A percentile compares a stretch with the other conserved stretches of the same genome.
Conservation (phyloP, 441 rosid species). For the Corymbia citriodora region DNA sequence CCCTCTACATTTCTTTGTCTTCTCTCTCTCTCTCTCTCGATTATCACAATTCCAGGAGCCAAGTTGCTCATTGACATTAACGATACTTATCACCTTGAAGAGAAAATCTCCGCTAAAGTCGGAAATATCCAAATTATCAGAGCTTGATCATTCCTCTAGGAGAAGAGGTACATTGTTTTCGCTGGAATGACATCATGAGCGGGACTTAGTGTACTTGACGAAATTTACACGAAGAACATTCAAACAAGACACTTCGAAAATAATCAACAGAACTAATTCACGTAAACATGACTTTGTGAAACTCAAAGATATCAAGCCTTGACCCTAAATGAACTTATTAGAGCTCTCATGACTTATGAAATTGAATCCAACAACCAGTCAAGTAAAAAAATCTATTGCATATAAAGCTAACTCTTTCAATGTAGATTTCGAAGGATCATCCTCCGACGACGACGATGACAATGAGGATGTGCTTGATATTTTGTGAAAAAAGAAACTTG, state of each 20-base stretch:
- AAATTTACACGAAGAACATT: not conserved
- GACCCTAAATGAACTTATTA: not conserved
- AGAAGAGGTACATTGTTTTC: not conserved
- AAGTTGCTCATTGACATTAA: not conserved
- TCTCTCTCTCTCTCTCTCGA: not conserved
- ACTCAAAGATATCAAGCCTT: not conserved
- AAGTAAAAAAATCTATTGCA: not conserved
- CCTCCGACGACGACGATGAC: not conserved
- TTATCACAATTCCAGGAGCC: not conserved
- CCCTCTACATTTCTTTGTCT: not conserved
- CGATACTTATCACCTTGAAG: not conserved
- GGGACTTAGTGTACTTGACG: not conserved
- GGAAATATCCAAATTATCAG: not conserved
- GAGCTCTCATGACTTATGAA: not conserved
- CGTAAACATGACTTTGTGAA: not conserved
- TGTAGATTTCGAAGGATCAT: not conserved
- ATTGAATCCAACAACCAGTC: not conserved
- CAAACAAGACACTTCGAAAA: not conserved
- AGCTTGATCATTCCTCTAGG: not conserved
- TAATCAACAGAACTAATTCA: not conserved
- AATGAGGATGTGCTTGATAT: not conserved
- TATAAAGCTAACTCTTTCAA: not conserved
- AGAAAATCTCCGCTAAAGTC: not conserved
- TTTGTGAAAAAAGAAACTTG: not conserved
- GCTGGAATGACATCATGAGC: not conserved